Evolutionary conservation across 208 protist genomes (phyloP).

Genomic region (Crithidia fasciculata): DNA sequence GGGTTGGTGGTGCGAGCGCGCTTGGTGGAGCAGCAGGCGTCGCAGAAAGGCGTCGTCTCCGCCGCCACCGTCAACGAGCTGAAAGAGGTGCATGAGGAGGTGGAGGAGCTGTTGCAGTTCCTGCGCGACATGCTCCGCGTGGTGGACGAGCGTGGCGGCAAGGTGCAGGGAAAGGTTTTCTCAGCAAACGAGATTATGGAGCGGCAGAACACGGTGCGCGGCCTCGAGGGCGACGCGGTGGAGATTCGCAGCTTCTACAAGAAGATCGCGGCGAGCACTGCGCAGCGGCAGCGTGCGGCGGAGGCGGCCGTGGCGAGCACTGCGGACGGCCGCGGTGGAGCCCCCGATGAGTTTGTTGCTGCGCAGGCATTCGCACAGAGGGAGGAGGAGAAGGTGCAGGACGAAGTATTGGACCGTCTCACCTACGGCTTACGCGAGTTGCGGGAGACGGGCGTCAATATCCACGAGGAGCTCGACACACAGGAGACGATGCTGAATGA

Average conservation of each 20-base stretch:
- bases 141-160: conserved; percentile 71
- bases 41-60: conserved; percentile 62
- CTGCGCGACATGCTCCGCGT: conserved; percentile 61
- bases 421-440: conserved; percentile 79
- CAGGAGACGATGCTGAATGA: conserved; percentile 76
- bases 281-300: conserved; percentile 11
- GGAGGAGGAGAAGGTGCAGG: conserved; percentile 70
- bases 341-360: conserved; percentile 58
- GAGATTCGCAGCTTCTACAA: conserved; percentile 49
- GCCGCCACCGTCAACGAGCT: conserved; percentile 49
- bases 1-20: conserved; percentile 56
- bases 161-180: conserved; percentile 73
- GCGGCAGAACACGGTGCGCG: conserved; percentile 70
- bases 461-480: conserved; percentile 73
- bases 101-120: conserved; percentile 61
- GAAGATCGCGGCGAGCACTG: conserved; percentile 23
- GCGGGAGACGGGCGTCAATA: conserved; percentile 77
- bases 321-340: neutral
- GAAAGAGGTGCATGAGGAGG: conserved; percentile 36
- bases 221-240: conserved; percentile 55
- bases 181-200: conserved; percentile 86
- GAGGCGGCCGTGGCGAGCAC: conserved; percentile 6
- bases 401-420: conserved; percentile 78
- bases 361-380: conserved; percentile 61
- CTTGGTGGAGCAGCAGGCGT: conserved; percentile 54